These are phyloP conservation scores for Heritiera fomes DNA, from an alignment of 345 rosid genomes.

Conservation along the genomic window DNA sequence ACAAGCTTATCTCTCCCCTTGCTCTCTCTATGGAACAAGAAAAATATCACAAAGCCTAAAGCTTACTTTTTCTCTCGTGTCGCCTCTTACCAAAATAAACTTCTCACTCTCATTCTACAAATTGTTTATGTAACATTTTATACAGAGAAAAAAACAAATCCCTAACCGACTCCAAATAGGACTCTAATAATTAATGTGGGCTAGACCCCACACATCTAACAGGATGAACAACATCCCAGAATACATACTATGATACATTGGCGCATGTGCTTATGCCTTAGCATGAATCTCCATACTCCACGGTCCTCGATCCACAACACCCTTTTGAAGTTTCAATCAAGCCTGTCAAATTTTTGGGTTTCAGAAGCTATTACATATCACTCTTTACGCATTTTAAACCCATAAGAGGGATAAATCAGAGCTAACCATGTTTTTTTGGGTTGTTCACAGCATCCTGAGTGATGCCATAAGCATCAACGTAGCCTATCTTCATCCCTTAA, in stretches of 20 bases:
- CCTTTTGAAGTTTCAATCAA: conserved; percentile 56
- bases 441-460: conserved; percentile 45
- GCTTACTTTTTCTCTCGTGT: no score
- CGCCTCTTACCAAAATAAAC: no score
- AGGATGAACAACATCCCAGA: conserved; percentile 95
- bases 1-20: no score
- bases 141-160: no score
- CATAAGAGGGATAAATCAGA: not conserved
- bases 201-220: no score
- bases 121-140: no score
- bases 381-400: not conserved
- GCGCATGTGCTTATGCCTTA: conserved; percentile 57
- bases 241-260: conserved; percentile 59
- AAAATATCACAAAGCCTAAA: no score
- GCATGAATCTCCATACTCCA: conserved; percentile 73
- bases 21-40: no score
- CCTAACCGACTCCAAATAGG: no score
- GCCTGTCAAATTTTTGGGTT: conserved; percentile 39
- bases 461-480: conserved; percentile 49
- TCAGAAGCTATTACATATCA: not conserved
- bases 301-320: conserved; percentile 76
- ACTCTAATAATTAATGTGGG: no score
- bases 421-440: conserved; percentile 58
- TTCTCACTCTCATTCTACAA: no score
- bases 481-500: conserved; percentile 51